Conservation (phyloP, 768 basidiomycete genomes). For the Fomitopsis serialis region DNA sequence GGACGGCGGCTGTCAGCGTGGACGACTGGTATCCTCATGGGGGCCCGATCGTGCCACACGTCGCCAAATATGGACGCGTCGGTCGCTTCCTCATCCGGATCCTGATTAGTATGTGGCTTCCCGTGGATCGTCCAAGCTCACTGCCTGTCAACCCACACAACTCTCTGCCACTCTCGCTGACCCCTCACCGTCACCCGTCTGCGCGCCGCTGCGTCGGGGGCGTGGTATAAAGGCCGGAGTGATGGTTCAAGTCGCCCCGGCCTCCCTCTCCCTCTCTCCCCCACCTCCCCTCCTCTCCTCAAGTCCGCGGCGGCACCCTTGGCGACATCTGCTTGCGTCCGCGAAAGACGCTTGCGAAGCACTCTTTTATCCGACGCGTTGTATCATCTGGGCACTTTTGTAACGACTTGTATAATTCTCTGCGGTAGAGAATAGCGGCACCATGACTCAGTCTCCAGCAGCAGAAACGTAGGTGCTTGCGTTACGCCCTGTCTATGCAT, state of each 20-base stretch:
- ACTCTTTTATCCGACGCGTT: not conserved
- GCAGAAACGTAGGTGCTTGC: conserved; percentile 4
- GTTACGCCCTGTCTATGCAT: not conserved
- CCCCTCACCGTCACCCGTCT: not conserved
- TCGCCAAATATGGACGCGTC: too few species aligned
- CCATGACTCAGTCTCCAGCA: not conserved
- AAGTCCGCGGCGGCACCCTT: not conserved
- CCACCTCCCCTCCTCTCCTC: not conserved
- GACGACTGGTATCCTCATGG: too few species aligned
- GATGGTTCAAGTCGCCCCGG: not conserved
- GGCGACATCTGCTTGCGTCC: not conserved
- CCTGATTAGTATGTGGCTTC: too few species aligned
- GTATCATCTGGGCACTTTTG: not conserved
- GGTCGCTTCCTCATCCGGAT: not conserved
- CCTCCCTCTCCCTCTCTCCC: not conserved
- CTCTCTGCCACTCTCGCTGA: too few species aligned
- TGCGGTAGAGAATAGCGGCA: not conserved
- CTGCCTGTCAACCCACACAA: not conserved
- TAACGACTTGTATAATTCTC: not conserved
- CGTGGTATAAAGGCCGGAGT: not conserved
- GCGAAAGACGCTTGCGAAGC: not conserved
- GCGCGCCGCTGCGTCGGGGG: not conserved
- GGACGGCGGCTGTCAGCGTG: too few species aligned
- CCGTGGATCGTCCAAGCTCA: not conserved
- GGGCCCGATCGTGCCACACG: too few species aligned